These are phyloP conservation scores for Boletus rubescentipes DNA, from an alignment of 768 basidiomycete genomes.

Conservation along the genomic window DNA sequence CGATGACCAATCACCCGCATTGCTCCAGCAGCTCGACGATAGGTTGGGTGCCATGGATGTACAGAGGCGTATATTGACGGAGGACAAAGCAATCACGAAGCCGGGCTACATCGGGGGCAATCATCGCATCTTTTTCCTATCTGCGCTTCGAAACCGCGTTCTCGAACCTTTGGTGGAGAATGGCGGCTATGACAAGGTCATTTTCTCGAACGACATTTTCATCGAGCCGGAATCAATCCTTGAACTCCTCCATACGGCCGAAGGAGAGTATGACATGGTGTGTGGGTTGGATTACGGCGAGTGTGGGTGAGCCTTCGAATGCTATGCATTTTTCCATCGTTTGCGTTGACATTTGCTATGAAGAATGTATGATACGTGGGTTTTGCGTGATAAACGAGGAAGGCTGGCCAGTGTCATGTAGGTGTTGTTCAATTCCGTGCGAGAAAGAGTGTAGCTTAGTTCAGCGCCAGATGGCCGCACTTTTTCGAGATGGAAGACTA, in stretches of 20 bases:
- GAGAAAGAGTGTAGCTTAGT: not conserved
- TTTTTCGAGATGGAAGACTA: slow-evolving; percentile 39
- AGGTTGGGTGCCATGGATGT: slow-evolving; percentile 15
- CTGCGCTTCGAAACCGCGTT: slow-evolving; percentile 38
- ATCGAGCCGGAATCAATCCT: slow-evolving; percentile 41
- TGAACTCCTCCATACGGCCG: slow-evolving; percentile 38
- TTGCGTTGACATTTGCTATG: not conserved
- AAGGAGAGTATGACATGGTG: slow-evolving; percentile 43
- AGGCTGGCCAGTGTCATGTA: slow-evolving; percentile 17
- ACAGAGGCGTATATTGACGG: slow-evolving; percentile 11
- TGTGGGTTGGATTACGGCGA: slow-evolving; percentile 41
- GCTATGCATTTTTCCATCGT: not conserved
- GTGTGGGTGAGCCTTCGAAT: slow-evolving; percentile 31
- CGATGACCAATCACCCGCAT: slow-evolving; percentile 5
- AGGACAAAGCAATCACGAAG: slow-evolving; percentile 6
- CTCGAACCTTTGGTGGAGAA: slow-evolving; percentile 39
- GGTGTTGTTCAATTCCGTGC: not conserved
- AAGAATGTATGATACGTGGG: slow-evolving; percentile 26
- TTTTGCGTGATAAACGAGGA: slow-evolving; percentile 21
- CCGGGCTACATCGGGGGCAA: not conserved
- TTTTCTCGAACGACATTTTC: slow-evolving; percentile 45
- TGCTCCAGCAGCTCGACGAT: slow-evolving; percentile 11
- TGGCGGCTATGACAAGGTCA: slow-evolving; percentile 38
- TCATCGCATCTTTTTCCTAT: slow-evolving; percentile 9
- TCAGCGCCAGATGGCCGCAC: slow-evolving; percentile 36